phyloP scores from a whole-genome alignment of 164 flowering plant genomes.

The Cinnamomum micranthum region DNA sequence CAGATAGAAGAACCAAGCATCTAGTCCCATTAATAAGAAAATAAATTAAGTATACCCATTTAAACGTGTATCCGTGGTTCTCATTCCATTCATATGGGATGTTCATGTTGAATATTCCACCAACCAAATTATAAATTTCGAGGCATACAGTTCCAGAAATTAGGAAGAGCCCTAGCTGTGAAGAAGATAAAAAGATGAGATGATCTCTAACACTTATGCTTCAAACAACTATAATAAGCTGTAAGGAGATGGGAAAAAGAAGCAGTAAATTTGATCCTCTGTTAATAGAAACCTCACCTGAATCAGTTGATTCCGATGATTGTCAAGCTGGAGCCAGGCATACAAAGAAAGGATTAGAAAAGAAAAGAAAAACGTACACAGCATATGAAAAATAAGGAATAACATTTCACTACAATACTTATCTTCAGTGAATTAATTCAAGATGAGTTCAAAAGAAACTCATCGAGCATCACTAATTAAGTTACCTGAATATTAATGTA shows the following conservation, averaged over 20 bases:
- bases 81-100: slow-evolving; percentile 85
- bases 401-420: too few relatives aligned
- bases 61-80: slow-evolving; percentile 63
- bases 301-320: slow-evolving; percentile 92
- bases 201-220: neutral
- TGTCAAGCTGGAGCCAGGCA: slow-evolving; percentile 72
- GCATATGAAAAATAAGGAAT: neutral
- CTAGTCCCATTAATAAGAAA: neutral
- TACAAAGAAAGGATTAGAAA: neutral
- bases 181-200: neutral
- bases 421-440: too few relatives aligned
- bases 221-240: neutral
- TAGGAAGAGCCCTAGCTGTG: slow-evolving; percentile 81
- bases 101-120: slow-evolving; percentile 91
- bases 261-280: too few relatives aligned
- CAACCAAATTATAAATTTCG: slow-evolving; percentile 70
- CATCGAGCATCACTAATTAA: neutral
- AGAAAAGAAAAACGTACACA: neutral
- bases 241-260: neutral
- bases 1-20: neutral
- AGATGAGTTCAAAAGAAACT: neutral
- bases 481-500: slow-evolving; percentile 95
- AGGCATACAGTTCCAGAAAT: slow-evolving; percentile 79
- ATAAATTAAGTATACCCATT: slow-evolving; percentile 59
- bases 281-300: slow-evolving; percentile 46